These are phyloP conservation scores for Glaciozyma martinii DNA, from an alignment of 768 basidiomycete genomes.

Conservation along the genomic window DNA sequence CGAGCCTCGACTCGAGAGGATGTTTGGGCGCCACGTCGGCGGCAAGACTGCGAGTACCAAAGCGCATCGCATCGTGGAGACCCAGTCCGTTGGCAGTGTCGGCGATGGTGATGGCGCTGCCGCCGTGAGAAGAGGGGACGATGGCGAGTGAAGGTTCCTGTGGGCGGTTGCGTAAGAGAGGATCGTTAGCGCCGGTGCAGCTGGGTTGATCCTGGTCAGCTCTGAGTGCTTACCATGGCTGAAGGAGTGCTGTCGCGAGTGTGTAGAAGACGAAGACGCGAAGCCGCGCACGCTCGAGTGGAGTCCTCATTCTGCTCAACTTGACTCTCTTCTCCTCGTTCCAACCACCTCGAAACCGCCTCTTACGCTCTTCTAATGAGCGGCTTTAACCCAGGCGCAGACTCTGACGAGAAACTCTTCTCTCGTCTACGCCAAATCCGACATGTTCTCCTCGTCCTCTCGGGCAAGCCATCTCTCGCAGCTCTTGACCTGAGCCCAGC, in stretches of 20 bases:
- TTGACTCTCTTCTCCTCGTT: no score
- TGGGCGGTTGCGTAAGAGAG: neutral
- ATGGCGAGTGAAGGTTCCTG: conserved; percentile 19
- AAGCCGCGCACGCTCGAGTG: no score
- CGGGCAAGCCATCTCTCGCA: conserved; percentile 46
- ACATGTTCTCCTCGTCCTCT: conserved; percentile 82
- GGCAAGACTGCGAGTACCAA: conserved; percentile 74
- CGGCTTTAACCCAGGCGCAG: neutral
- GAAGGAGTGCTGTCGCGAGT: no score
- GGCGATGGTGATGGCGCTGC: conserved; percentile 18
- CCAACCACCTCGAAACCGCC: no score
- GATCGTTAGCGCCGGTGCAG: no score
- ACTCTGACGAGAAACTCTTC: conserved; percentile 7
- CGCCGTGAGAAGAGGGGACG: conserved; percentile 9
- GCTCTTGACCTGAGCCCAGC: neutral
- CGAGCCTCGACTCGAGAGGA: conserved; percentile 59
- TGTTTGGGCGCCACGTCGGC: conserved; percentile 58
- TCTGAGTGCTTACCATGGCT: no score
- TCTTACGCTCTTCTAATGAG: no score
- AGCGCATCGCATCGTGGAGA: conserved; percentile 75
- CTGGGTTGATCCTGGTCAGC: no score
- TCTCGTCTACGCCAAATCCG: conserved; percentile 60
- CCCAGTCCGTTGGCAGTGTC: conserved; percentile 45
- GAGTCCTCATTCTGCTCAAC: no score
- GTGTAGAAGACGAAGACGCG: no score